Evolutionary conservation across 148 eudicot species (phyloP).

Genomic region (Fallopia convolvulus): DNA sequence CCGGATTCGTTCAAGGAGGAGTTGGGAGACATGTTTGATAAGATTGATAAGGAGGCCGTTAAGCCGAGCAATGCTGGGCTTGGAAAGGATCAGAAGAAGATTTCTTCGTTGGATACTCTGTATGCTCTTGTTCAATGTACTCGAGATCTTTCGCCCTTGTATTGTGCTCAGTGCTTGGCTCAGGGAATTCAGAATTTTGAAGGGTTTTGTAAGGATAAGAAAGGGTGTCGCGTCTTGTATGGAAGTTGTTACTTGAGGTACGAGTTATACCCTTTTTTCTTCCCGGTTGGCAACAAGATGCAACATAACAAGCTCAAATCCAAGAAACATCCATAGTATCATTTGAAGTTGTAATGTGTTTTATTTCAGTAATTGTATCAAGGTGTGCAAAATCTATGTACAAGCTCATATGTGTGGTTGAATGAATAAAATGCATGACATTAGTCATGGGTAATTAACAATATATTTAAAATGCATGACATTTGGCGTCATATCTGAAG

Average conservation of each 20-base stretch:
- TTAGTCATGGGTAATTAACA: no score
- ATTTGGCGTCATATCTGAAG: no score
- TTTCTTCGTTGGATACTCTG: conserved; percentile 39
- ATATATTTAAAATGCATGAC: no score
- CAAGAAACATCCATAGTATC: neutral
- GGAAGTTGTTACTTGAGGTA: conserved; percentile 70
- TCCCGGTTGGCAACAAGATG: conserved; percentile 20
- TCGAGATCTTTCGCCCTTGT: conserved; percentile 39
- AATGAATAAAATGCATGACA: conserved; percentile 2
- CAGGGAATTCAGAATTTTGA: conserved; percentile 43
- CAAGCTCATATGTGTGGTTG: neutral
- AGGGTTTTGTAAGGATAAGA: conserved; percentile 39
- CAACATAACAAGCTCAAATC: neutral
- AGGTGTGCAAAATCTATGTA: neutral
- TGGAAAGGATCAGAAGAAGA: conserved; percentile 45
- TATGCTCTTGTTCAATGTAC: conserved; percentile 77
- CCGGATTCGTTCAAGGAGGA: conserved; percentile 38
- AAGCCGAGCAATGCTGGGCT: conserved; percentile 36
- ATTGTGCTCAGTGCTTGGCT: conserved; percentile 65
- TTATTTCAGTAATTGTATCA: neutral
- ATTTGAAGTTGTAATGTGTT: neutral
- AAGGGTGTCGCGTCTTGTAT: conserved; percentile 68
- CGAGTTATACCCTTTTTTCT: conserved; percentile 70
- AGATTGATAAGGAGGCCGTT: conserved; percentile 35
- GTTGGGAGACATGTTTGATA: conserved; percentile 35